Percentiles rank a stretch among this genome's conserved stretches.
These are phyloP conservation scores for Turnera subulata DNA, from an alignment of 345 rosid species.

Conservation along the genomic window DNA sequence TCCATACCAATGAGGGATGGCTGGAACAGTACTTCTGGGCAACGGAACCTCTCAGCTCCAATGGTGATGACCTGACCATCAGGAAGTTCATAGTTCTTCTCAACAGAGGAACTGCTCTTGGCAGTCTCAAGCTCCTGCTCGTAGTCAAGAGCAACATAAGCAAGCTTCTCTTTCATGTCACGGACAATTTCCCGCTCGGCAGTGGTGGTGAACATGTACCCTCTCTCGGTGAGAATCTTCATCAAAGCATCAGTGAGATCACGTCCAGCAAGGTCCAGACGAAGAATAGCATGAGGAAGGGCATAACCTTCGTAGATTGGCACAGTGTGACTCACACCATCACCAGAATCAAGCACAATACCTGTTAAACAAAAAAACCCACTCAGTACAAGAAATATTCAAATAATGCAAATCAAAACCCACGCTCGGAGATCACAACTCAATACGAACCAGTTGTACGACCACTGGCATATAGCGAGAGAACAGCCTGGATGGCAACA, in stretches of 20 bases:
- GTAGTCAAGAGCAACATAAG: slow-evolving; percentile 56
- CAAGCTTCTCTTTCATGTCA: slow-evolving; percentile 78
- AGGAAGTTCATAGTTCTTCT: slow-evolving; percentile 61
- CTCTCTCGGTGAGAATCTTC: slow-evolving; percentile 63
- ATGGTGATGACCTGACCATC: slow-evolving; percentile 61
- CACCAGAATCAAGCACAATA: slow-evolving; percentile 71
- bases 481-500: slow-evolving; percentile 63
- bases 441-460: slow-evolving; percentile 52
- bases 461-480: slow-evolving; percentile 59
- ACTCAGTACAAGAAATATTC: neutral
- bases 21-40: slow-evolving; percentile 68
- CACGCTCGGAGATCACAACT: neutral
- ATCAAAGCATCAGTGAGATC: slow-evolving; percentile 61
- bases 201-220: slow-evolving; percentile 66
- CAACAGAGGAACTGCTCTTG: slow-evolving; percentile 58
- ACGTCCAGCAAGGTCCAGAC: slow-evolving; percentile 60
- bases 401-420: neutral
- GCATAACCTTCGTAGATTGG: slow-evolving; percentile 66
- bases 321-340: slow-evolving; percentile 66
- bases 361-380: slow-evolving; percentile 27
- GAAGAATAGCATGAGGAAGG: slow-evolving; percentile 58
- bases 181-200: slow-evolving; percentile 88
- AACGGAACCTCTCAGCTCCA: slow-evolving; percentile 66
- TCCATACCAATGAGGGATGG: slow-evolving; percentile 66
- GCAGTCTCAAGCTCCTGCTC: slow-evolving; percentile 61